These are phyloP conservation scores for Trypanosoma lewisi DNA, from an alignment of 208 protist species.

Conservation along the genomic window DNA sequence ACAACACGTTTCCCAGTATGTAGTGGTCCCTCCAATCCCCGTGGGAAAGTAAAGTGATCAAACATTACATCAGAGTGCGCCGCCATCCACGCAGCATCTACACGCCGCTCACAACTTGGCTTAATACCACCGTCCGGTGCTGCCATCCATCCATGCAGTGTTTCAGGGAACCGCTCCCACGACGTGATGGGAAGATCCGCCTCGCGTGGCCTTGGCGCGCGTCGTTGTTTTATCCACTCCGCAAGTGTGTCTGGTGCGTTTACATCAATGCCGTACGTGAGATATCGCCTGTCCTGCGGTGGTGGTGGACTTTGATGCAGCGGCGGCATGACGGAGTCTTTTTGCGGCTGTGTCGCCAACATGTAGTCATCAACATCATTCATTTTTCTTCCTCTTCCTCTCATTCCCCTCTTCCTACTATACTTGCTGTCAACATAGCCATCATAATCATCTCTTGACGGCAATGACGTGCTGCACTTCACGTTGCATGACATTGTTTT, in stretches of 20 bases:
- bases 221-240: conserved; percentile 16
- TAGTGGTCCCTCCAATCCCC: conserved; percentile 15
- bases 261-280: background rate
- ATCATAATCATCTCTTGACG: too few relatives aligned
- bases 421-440: too few relatives aligned
- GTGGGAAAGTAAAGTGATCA: conserved; percentile 31
- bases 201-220: background rate
- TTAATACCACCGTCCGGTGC: conserved; percentile 16
- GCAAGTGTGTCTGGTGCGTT: conserved; percentile 1
- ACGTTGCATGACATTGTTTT: too few relatives aligned
- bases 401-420: too few relatives aligned
- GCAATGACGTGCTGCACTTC: too few relatives aligned
- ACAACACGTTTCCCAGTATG: conserved; percentile 39
- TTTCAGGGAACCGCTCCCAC: conserved; percentile 26
- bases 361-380: too few relatives aligned
- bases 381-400: too few relatives aligned
- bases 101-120: background rate
- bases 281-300: background rate
- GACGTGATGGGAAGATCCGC: conserved; percentile 17
- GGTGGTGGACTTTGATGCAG: background rate
- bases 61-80: conserved; percentile 29
- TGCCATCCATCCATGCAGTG: conserved; percentile 11
- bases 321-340: conserved; percentile 10
- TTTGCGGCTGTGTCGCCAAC: background rate
- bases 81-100: conserved; percentile 9